Percentiles rank a stretch among this genome's conserved stretches.
Evolutionary conservation across 1,139 yeast genomes (phyloP).

Genomic region (Taphrina deformans): DNA sequence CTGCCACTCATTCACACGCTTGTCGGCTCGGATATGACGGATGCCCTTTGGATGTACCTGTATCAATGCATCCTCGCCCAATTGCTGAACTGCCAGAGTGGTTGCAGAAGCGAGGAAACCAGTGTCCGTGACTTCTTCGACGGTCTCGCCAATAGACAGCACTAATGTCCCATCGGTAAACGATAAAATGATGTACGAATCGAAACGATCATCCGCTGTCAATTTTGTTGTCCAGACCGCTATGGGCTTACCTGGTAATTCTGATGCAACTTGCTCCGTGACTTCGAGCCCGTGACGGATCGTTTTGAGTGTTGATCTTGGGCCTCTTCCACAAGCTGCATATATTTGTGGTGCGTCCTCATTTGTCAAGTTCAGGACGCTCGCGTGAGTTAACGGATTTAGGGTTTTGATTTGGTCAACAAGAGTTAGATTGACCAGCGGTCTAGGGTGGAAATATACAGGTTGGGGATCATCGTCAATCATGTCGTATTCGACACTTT

Average conservation of each 20-base stretch:
- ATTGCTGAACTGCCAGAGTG: conserved; percentile 69
- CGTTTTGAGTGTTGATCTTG: conserved; percentile 54
- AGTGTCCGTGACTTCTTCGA: conserved; percentile 72
- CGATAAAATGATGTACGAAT: conserved; percentile 66
- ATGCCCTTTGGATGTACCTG: conserved; percentile 78
- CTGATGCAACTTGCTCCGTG: conserved; percentile 67
- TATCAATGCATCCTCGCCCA: conserved; percentile 63
- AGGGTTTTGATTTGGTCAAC: conserved; percentile 57
- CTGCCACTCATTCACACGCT: conserved; percentile 63
- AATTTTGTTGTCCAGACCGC: conserved; percentile 62
- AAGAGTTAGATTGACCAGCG: conserved; percentile 59
- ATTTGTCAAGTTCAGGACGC: conserved; percentile 46
- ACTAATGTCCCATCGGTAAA: conserved; percentile 71
- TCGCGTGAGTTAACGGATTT: conserved; percentile 60
- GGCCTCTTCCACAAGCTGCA: conserved; percentile 49
- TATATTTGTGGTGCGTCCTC: conserved; percentile 47
- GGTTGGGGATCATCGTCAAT: conserved; percentile 43
- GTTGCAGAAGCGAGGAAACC: conserved; percentile 58
- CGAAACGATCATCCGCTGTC: conserved; percentile 52
- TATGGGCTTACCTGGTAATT: conserved; percentile 65
- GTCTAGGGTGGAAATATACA: conserved; percentile 43
- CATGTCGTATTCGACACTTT: conserved; percentile 44
- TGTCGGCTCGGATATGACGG: conserved; percentile 55
- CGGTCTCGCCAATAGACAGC: conserved; percentile 73
- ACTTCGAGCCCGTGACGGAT: conserved; percentile 62